Percentiles rank a stretch among this genome's conserved stretches.
These are phyloP conservation scores for Moniliella sp. DNA, from an alignment of 1,284 basidiomycete species.

Conservation along the genomic window DNA sequence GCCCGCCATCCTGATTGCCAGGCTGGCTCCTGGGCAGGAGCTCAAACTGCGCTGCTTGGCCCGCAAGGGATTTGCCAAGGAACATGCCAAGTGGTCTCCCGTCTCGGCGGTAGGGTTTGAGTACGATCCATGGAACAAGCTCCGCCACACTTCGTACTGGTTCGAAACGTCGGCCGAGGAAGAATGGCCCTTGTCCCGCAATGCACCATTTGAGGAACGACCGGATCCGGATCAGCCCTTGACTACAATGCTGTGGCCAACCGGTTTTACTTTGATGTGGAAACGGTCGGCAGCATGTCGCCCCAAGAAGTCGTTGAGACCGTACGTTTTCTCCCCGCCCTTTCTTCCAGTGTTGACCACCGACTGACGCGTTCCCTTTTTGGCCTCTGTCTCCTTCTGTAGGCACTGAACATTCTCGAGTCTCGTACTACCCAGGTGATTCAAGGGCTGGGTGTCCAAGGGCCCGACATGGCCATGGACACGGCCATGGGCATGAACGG, in stretches of 20 bases:
- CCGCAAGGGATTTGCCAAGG: constrained; percentile 93
- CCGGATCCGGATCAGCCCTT: too few species aligned
- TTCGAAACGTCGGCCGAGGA: constrained; percentile 42
- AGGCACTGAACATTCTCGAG: constrained; percentile 23
- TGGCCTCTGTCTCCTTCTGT: not conserved
- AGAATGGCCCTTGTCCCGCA: constrained; percentile 2
- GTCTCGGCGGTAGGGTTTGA: constrained; percentile 85
- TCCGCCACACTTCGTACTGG: constrained; percentile 90
- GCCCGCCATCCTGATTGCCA: constrained; percentile 53
- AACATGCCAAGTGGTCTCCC: constrained; percentile 97
- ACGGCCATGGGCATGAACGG: too few species aligned
- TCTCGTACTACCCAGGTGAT: constrained; percentile 27
- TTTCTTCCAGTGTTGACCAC: not conserved
- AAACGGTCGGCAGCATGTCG: constrained; percentile 23
- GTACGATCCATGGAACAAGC: constrained; percentile 91
- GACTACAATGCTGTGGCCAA: too few species aligned
- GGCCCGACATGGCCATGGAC: too few species aligned
- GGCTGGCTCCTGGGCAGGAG: constrained; percentile 82
- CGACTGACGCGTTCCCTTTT: not conserved
- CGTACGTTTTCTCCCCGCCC: constrained; percentile 3
- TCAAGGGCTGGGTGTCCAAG: constrained; percentile 25
- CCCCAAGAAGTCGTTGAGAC: constrained; percentile 29
- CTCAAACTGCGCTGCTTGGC: constrained; percentile 67
- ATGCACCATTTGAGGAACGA: constrained; percentile 25
- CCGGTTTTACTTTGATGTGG: constrained; percentile 31